These are phyloP conservation scores for Medicago truncatula DNA, from an alignment of 306 rosid species.

Conservation along the genomic window DNA sequence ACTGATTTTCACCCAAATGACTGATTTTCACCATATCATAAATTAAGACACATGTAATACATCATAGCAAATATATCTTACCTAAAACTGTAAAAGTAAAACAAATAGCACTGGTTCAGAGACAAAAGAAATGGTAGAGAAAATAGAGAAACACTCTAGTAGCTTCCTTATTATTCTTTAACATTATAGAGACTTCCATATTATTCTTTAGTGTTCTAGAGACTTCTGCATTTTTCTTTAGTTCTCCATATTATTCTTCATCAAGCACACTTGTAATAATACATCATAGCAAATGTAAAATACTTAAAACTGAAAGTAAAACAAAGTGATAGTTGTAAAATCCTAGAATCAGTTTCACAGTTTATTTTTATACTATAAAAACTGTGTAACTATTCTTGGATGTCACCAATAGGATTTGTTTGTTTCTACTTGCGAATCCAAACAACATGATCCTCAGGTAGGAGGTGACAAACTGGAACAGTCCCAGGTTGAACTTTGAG, in stretches of 20 bases:
- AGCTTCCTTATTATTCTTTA: too few relatives aligned
- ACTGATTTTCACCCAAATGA: not conserved
- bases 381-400: not conserved
- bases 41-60: constrained; percentile 3
- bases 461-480: constrained; percentile 83
- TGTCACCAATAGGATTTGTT: not conserved
- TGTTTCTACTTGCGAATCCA: constrained; percentile 54
- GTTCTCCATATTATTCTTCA: too few relatives aligned
- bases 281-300: not conserved
- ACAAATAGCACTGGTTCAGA: too few relatives aligned
- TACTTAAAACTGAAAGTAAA: not conserved
- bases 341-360: constrained; percentile 11
- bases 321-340: not conserved
- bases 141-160: too few relatives aligned
- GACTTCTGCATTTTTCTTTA: too few relatives aligned
- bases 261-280: constrained; percentile 1
- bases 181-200: too few relatives aligned
- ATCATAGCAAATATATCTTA: not conserved
- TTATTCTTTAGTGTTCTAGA: too few relatives aligned
- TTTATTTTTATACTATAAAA: not conserved
- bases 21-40: constrained; percentile 1
- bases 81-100: not conserved
- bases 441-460: constrained; percentile 80
- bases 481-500: constrained; percentile 83
- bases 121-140: too few relatives aligned